These are phyloP conservation scores for Rhizoclosmatium globosum DNA, from an alignment of 192 early-diverging fungal genomes.

Conservation along the genomic window DNA sequence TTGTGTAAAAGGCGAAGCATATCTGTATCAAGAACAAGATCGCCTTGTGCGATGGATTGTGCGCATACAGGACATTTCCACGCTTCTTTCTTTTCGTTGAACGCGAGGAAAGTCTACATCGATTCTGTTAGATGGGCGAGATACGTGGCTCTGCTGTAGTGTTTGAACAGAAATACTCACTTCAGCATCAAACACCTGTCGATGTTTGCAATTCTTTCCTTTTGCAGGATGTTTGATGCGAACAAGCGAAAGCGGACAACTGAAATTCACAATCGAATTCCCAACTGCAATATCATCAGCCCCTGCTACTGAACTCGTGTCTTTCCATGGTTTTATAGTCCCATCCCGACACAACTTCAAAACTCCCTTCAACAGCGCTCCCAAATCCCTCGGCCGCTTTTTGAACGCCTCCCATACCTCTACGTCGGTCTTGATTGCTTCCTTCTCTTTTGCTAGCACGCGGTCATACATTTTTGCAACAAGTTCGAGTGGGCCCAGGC, in stretches of 20 bases:
- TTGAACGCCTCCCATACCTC: too few species aligned
- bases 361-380: too few species aligned
- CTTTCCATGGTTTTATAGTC: too few species aligned
- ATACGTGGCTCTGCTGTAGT: conserved; percentile 36
- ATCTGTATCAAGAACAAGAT: conserved; percentile 37
- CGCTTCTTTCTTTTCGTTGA: conserved; percentile 7
- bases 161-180: conserved; percentile 23
- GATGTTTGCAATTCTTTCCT: background rate
- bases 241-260: conserved; percentile 42
- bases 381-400: too few species aligned
- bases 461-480: too few species aligned
- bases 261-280: conserved; percentile 43
- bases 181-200: background rate
- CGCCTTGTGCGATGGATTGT: conserved; percentile 11
- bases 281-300: background rate
- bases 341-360: too few species aligned
- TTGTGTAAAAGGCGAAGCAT: conserved; percentile 39
- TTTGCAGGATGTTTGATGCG: background rate
- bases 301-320: too few species aligned
- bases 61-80: conserved; percentile 47
- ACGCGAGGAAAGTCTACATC: background rate
- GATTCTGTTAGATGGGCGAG: too few species aligned
- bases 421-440: too few species aligned
- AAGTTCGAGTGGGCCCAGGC: too few species aligned
- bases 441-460: too few species aligned